Evolutionary conservation across 352 stramenopile genomes (phyloP).

Genomic region (Phytophthora crassamura): DNA sequence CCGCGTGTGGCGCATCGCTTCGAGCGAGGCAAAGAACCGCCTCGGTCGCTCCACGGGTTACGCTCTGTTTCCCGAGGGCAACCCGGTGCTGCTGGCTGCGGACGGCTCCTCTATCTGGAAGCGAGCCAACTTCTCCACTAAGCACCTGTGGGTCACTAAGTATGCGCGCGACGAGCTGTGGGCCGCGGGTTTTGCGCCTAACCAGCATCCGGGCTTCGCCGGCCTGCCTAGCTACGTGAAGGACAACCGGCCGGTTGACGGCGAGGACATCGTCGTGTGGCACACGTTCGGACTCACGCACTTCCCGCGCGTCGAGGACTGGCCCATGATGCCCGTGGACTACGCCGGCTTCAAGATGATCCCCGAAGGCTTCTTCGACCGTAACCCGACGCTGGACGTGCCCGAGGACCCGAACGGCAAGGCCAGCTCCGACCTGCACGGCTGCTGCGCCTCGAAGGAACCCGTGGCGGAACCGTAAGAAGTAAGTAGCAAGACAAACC

Average conservation of each 20-base stretch:
- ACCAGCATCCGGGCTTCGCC: conserved; percentile 55
- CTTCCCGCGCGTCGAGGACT: conserved; percentile 69
- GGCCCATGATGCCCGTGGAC: conserved; percentile 81
- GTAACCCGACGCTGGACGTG: conserved; percentile 55
- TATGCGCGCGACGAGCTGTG: conserved; percentile 67
- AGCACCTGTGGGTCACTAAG: conserved; percentile 79
- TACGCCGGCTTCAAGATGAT: conserved; percentile 74
- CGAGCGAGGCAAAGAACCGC: conserved; percentile 60
- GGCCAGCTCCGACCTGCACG: conserved; percentile 38
- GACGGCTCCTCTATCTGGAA: conserved; percentile 60
- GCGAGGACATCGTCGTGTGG: conserved; percentile 77
- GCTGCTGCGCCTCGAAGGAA: conserved; percentile 24
- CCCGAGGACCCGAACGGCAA: conserved; percentile 49
- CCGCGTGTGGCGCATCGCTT: conserved; percentile 75
- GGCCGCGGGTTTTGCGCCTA: conserved; percentile 73
- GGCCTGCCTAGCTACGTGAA: conserved; percentile 67
- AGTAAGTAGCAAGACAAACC: not conserved
- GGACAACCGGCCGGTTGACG: conserved; percentile 56
- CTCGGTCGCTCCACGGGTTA: conserved; percentile 71
- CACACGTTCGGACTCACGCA: conserved; percentile 80
- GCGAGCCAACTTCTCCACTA: conserved; percentile 68
- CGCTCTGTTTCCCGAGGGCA: conserved; percentile 60
- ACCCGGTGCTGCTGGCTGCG: conserved; percentile 60
- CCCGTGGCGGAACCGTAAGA: conserved; percentile 19
- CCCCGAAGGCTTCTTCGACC: conserved; percentile 69